Evolutionary conservation across 2,329 filamentous ascomycete species (phyloP).

Genomic region (Trichophyton mentagrophytes): DNA sequence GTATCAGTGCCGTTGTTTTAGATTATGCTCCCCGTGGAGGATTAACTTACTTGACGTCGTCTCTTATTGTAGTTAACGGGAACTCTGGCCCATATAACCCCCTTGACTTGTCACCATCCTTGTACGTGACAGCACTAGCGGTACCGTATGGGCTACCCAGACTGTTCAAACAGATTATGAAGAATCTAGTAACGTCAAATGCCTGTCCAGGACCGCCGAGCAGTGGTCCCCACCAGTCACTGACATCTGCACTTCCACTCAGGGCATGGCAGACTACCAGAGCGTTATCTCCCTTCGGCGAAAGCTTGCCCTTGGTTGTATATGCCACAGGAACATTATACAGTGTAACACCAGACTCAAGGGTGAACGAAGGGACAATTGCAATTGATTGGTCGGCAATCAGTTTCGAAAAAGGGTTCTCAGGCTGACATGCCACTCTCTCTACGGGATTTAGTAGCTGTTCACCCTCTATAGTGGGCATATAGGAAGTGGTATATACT

Average conservation of each 20-base stretch:
- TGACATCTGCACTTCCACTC: conserved; percentile 43
- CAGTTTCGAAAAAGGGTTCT: conserved; percentile 78
- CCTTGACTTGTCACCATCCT: conserved; percentile 61
- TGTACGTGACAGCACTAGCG: conserved; percentile 54
- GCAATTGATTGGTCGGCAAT: conserved; percentile 83
- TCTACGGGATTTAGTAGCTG: conserved; percentile 45
- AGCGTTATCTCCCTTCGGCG: conserved; percentile 46
- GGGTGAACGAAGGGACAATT: conserved; percentile 74
- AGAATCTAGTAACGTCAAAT: conserved; percentile 42
- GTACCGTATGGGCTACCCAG: conserved; percentile 44
- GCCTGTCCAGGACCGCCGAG: conserved; percentile 41
- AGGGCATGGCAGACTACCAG: conserved; percentile 49
- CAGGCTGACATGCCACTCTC: conserved; percentile 53
- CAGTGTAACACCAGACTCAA: conserved; percentile 80
- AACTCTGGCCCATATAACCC: conserved; percentile 90
- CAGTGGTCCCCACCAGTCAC: conserved; percentile 46
- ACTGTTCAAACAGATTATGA: conserved; percentile 43
- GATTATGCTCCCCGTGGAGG: neutral
- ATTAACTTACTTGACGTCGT: conserved; percentile 72
- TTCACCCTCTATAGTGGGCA: conserved; percentile 13
- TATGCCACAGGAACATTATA: conserved; percentile 59
- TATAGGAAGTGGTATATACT: conserved; percentile 6
- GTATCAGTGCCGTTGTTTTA: conserved; percentile 6
- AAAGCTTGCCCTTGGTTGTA: conserved; percentile 48
- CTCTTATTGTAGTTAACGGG: conserved; percentile 83